These are phyloP conservation scores for Gossypium longicalyx DNA, from an alignment of 345 rosid genomes.

Conservation along the genomic window DNA sequence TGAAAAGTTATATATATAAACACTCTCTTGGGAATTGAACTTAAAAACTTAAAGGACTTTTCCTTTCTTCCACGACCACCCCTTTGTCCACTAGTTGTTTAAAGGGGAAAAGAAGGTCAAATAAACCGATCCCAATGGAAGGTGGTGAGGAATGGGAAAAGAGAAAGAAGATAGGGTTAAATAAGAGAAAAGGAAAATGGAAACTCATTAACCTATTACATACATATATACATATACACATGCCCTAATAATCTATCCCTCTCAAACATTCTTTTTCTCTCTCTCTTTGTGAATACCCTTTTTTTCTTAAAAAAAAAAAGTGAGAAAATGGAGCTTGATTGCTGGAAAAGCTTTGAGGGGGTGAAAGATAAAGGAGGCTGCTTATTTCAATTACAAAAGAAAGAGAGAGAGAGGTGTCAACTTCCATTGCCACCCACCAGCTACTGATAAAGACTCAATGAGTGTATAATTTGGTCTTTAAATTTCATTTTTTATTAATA, in stretches of 20 bases:
- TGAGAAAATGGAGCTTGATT: conserved; percentile 42
- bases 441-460: conserved; percentile 60
- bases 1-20: conserved; percentile 22
- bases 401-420: conserved; percentile 26
- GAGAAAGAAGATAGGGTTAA: conserved; percentile 52
- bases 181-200: conserved; percentile 30
- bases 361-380: conserved; percentile 36
- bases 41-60: neutral
- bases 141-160: conserved; percentile 33
- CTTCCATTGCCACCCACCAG: conserved; percentile 52
- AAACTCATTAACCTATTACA: neutral
- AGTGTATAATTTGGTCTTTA: conserved; percentile 21
- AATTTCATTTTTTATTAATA: neutral
- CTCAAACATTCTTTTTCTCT: conserved; percentile 31
- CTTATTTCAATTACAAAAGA: neutral
- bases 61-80: neutral
- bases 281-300: conserved; percentile 14
- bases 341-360: conserved; percentile 57
- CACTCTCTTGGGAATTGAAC: conserved; percentile 58
- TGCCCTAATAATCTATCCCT: conserved; percentile 56
- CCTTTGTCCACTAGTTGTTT: conserved; percentile 20
- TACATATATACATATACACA: conserved; percentile 21
- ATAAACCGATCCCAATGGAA: conserved; percentile 62
- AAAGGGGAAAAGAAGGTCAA: conserved; percentile 14
- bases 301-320: neutral